Evolutionary conservation across 1,284 basidiomycete species (phyloP), one percentile per base, ranked within the genome.

Genomic region (Ustilago tritici): DNA sequence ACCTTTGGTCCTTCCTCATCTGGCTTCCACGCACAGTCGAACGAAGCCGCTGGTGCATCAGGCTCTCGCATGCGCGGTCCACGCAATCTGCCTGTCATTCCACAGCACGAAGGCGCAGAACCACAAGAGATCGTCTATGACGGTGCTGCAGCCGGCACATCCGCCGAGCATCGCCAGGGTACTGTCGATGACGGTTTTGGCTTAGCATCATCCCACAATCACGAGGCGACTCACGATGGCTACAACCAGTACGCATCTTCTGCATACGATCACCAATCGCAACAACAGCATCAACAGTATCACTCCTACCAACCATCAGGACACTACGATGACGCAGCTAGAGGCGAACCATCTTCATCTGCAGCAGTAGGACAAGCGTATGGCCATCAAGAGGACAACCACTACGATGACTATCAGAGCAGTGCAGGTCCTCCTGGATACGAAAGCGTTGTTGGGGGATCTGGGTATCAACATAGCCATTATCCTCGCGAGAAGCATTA

Each of bases 131-230:
- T 64, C 43, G 70, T 67, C 19, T 78, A 64, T 35, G 62, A 49
- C 38, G 60, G 61, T 36, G 43, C 43, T 7, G 41, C 43, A 31
- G 36, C 41, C 19, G 50, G 57, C 15, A 41, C 63, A 2, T 50
- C 66, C 12, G 31, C 49, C 4, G 65, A 70, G 6, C 61, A 65
- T 14, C 53, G 73, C 17, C 67, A 76, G 35, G 66, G 70, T 17
- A 79, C 76, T 17, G 28, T 77, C 11, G 80, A 82, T 56, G 80
- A 81, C 55, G 79, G 79, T 3, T 81, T 81, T 32, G 79, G 79
- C 17, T 58, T 81, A 19, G 66, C 76, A 6, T 67, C 65, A 23
- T 56, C 58, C 19, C 57, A 68, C 3, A 40, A 28, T 9, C 68
- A 61, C 35, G 61, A 69, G 9, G 17, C 49, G 4, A 41, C 61